phyloP scores from a whole-genome alignment of 78 protist species.

The Planoprotostelium fungivorum region DNA sequence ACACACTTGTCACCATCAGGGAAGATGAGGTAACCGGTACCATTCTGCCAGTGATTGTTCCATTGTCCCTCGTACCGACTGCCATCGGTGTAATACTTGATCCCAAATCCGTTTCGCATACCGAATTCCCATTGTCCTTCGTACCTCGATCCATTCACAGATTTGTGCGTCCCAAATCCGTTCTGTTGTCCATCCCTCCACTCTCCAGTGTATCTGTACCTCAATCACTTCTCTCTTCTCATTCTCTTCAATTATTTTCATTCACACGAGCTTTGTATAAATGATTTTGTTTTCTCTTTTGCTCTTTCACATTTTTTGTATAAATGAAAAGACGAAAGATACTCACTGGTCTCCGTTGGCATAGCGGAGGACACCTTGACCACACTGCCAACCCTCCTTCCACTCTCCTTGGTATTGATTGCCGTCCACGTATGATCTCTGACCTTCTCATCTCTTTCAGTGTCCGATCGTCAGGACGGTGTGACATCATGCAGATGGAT shows the following conservation, averaged over 20 bases:
- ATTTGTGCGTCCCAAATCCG: background rate
- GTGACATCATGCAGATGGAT: too few species aligned
- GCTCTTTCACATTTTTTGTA: background rate
- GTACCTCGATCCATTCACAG: background rate
- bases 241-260: too few species aligned
- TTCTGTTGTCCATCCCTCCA: background rate
- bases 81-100: background rate
- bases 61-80: background rate
- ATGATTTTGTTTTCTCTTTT: too few species aligned
- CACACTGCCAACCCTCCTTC: background rate
- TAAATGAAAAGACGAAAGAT: background rate
- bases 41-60: background rate
- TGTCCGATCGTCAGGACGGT: too few species aligned
- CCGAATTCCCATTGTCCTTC: background rate
- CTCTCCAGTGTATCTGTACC: background rate
- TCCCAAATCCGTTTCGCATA: background rate
- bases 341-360: background rate
- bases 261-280: too few species aligned
- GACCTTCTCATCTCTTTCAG: too few species aligned
- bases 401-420: background rate
- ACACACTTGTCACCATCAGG: background rate
- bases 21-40: background rate
- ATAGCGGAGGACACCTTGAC: background rate
- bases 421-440: background rate
- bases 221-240: too few species aligned